Percentiles rank a stretch among this genome's conserved stretches.
Conservation (phyloP, 306 rosid genomes). For the Corylus avellana region DNA sequence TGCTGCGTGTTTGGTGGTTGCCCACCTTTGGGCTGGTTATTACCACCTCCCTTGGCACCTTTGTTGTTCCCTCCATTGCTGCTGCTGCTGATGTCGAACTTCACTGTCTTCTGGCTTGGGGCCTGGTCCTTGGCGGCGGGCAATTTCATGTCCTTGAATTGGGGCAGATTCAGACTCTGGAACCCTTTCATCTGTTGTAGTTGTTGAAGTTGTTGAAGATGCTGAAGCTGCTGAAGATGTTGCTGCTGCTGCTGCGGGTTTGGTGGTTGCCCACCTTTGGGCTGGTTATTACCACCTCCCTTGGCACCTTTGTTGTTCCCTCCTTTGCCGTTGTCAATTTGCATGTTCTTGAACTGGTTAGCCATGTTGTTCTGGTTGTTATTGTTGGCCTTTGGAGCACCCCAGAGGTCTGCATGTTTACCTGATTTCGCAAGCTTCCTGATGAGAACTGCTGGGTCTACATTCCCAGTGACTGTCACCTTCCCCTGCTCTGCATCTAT, state of each 20-base stretch:
- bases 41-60: constrained; percentile 47
- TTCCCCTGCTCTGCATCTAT: constrained; percentile 92
- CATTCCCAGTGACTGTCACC: constrained; percentile 85
- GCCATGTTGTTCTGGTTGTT: constrained; percentile 41
- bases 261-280: constrained; percentile 42
- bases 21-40: constrained; percentile 50
- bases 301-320: constrained; percentile 48
- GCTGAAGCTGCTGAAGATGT: constrained; percentile 30
- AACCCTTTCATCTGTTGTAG: constrained; percentile 62
- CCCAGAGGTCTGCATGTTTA: constrained; percentile 89
- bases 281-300: constrained; percentile 46
- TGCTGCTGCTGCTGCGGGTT: constrained; percentile 27
- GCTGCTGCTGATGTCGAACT: background rate
- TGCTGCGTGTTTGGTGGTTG: constrained; percentile 17
- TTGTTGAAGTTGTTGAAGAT: constrained; percentile 34
- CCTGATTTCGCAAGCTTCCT: constrained; percentile 90
- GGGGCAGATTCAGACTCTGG: constrained; percentile 74
- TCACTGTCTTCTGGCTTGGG: constrained; percentile 57
- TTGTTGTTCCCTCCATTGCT: constrained; percentile 50
- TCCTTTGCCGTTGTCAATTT: constrained; percentile 47
- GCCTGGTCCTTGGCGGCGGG: constrained; percentile 23
- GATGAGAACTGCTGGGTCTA: constrained; percentile 77
- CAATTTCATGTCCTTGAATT: constrained; percentile 32
- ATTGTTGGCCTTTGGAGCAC: constrained; percentile 50
- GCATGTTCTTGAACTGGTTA: constrained; percentile 74